A percentile compares a stretch with the other conserved stretches of the same genome.
Evolutionary conservation across 768 basidiomycete species (phyloP).

Genomic region (Boletus rubroflammeus): DNA sequence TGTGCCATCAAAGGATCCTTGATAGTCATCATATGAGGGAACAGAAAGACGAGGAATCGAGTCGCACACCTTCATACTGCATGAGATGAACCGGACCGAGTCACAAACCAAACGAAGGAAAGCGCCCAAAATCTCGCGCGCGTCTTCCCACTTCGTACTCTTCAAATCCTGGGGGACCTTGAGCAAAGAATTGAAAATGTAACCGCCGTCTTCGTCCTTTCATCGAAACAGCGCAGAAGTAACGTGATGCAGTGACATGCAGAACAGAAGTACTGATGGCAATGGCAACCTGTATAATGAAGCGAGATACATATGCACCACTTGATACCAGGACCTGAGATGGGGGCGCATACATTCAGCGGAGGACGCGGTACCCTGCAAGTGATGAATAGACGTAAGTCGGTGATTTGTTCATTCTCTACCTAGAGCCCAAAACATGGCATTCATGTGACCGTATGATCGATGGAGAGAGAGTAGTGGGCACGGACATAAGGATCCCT

Average conservation of each 20-base stretch:
- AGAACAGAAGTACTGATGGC: conserved; percentile 77
- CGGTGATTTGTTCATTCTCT: conserved; percentile 64
- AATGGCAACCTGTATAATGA: conserved; percentile 72
- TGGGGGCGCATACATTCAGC: conserved; percentile 27
- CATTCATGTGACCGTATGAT: conserved; percentile 65
- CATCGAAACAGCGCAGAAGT: conserved; percentile 56
- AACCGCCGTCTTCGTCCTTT: conserved; percentile 74
- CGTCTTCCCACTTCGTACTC: conserved; percentile 57
- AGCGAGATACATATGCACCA: conserved; percentile 75
- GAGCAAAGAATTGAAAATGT: conserved; percentile 58
- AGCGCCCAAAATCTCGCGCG: conserved; percentile 54
- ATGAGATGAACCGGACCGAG: conserved; percentile 66
- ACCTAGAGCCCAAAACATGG: conserved; percentile 74
- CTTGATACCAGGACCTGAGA: conserved; percentile 66
- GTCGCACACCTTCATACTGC: conserved; percentile 57
- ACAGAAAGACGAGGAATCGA: not conserved
- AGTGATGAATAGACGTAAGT: conserved; percentile 45
- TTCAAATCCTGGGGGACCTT: conserved; percentile 63
- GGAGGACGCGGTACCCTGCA: conserved; percentile 14
- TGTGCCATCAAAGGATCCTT: conserved; percentile 78
- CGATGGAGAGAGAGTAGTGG: conserved; percentile 73
- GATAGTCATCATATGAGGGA: conserved; percentile 4
- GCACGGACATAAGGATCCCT: conserved; percentile 74
- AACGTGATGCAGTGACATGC: conserved; percentile 70
- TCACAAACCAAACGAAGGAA: conserved; percentile 15